phyloP scores from a whole-genome alignment of 305 asterid genomes.

The Andrographis paniculata region DNA sequence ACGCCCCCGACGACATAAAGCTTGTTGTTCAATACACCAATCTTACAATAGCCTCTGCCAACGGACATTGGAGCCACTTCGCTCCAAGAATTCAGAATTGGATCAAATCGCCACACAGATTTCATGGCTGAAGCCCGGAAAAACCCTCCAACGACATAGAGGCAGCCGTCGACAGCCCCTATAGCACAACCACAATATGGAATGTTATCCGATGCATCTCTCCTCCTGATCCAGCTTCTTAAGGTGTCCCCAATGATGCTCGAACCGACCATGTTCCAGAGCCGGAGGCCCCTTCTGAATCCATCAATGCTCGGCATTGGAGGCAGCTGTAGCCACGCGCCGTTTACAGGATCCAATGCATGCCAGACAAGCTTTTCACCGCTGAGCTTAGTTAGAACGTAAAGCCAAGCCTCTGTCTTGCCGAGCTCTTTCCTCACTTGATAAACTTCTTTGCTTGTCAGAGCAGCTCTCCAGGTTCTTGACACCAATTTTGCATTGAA shows the following conservation, averaged over 20 bases:
- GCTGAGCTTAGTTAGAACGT: conserved; percentile 54
- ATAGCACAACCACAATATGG: conserved; percentile 68
- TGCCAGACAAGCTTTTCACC: conserved; percentile 62
- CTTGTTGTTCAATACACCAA: conserved; percentile 62
- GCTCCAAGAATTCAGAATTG: conserved; percentile 38
- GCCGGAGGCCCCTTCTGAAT: conserved; percentile 41
- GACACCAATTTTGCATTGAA: conserved; percentile 60
- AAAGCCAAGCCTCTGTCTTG: conserved; percentile 77
- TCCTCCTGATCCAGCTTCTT: conserved; percentile 64
- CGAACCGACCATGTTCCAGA: conserved; percentile 62
- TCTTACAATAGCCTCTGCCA: conserved; percentile 76
- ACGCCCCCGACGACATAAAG: conserved; percentile 89
- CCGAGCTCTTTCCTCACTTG: conserved; percentile 63
- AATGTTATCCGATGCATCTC: conserved; percentile 42
- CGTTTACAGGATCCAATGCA: conserved; percentile 62
- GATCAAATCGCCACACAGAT: conserved; percentile 46
- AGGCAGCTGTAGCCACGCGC: conserved; percentile 69
- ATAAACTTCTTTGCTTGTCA: conserved; percentile 49
- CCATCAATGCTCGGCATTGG: conserved; percentile 56
- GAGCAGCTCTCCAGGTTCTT: conserved; percentile 63
- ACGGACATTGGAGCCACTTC: conserved; percentile 66
- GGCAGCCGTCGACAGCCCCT: conserved; percentile 31
- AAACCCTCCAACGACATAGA: conserved; percentile 76
- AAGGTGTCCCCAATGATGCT: conserved; percentile 52
- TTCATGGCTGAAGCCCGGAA: conserved; percentile 47